Base-by-base conservation (phyloP, 192 early-diverging fungal genomes). In the Backusella liffmaniae region DNA sequence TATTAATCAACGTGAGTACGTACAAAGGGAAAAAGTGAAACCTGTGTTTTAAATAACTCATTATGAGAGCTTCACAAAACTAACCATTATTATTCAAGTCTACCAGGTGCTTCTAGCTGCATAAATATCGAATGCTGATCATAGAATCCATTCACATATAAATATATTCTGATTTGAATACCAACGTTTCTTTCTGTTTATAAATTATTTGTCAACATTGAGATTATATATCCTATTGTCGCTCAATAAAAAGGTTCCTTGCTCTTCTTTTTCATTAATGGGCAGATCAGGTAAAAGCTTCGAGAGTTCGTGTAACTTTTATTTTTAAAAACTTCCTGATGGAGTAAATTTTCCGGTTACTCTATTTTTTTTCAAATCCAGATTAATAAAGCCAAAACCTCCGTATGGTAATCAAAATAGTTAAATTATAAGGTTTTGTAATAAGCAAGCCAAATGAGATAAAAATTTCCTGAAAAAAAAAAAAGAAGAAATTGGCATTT, bases 401-500 rank as follows among this genome's bases (percentile, higher is more conserved):
- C 56, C 56, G 23, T 49, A n/a, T 18, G 46, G 46, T 3, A 49
- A 49, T 49, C 18, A 49, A 49, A 62, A 62, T 62, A 62, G 56
- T 62, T n/a, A 62, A 62, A 62, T 62, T 62, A 62, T 62, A 62
- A 23, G 56, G 56, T 29, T 62, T 62, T 59, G 21, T 59, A 23
- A 12, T 29, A 5, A 49, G 10, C 6, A 49, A 16, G 5, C 10
- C 12, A 56, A 56, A 56, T 6, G 51, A 53, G 23, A n/a, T 6
- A 59, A 59, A 59, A 59, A 29, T 59, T 59, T 59, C 23, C 56
- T 49, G 46, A 7, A 49, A 16, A 49, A 49, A 18, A 49, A 46
- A 46, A 42, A 42, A 44, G 16, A 44, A 16, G 42, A 44, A 44
- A 5, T 4, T 44, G 42, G 0, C 37, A 12, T 39, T 39, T 39